Base-by-base conservation (phyloP, 108 stramenopile species). In the Pseudonitzschia pungens region DNA sequence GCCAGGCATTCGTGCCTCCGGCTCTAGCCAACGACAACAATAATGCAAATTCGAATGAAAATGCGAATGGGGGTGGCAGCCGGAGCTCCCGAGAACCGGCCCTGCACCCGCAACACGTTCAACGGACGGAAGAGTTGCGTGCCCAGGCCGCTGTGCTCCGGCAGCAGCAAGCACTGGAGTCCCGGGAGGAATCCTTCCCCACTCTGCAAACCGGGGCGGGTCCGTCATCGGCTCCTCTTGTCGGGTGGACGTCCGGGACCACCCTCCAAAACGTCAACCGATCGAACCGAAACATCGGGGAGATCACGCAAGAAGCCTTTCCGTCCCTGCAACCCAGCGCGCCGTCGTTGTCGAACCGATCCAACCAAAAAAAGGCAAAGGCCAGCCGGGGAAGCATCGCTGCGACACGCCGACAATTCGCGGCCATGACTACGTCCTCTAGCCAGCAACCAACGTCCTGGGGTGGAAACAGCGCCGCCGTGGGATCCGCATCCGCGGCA, bases 1-100 rank as follows among this genome's bases (percentile, higher is more conserved):
- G 92, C 12, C 81, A 90, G 86, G 94, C 87, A 53, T 96, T 96
- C 80, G 94, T 96, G 21, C 94, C 94, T 1, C 87, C 83, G 41
- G 88, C 82, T 0, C 75, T 91, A 59, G 84, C 86, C 8, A 74
- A 69, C 15, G 69, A 66, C 22, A 50, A 62, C 45, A 36, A 21
- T 29, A 58, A 65, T 54, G 15, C 32, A 31, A 12, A 26, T 20
- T 4, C 4, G 65, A 27, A 27, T 40, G 60, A 33, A 54, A 53
- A 24, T 26, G 8, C n/a, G n/a, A n/a, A n/a, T n/a, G n/a, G n/a
- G n/a, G n/a, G n/a, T n/a, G n/a, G n/a, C n/a, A n/a, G 8, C n/a
- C 8, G 27, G 33, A 18, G 22, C 24, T 28, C 40, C 48, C 55
- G 41, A 29, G 31, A 63, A 15, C 64, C 77, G 16, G 4, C 83